Percentiles rank a stretch among this genome's conserved stretches.
Evolutionary conservation across 176 grass and related monocot genomes (phyloP).

Genomic region (Juncus effusus): DNA sequence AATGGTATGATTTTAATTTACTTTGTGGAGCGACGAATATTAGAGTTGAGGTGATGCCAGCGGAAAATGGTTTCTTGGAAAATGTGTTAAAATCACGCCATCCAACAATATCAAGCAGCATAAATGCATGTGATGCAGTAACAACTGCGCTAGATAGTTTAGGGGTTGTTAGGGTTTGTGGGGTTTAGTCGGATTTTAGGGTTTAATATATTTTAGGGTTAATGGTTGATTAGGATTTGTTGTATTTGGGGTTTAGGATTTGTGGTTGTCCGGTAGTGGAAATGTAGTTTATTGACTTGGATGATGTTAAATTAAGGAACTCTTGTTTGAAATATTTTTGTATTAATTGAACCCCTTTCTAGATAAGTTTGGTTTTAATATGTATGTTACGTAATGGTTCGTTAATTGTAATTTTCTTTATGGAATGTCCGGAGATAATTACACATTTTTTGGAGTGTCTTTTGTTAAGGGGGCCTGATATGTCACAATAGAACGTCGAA

Average conservation of each 20-base stretch:
- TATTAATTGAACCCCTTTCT: neutral
- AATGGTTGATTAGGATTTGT: conserved; percentile 21
- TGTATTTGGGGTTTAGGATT: conserved; percentile 5
- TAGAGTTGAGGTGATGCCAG: neutral
- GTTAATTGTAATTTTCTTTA: too few species aligned
- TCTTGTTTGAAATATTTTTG: conserved; percentile 14
- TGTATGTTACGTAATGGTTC: neutral
- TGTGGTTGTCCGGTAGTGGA: conserved; percentile 22
- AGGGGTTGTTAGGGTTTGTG: conserved; percentile 15
- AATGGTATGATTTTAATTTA: neutral
- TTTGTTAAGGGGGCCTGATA: too few species aligned
- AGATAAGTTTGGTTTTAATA: conserved; percentile 1
- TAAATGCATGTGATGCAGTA: conserved; percentile 86
- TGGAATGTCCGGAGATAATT: too few species aligned
- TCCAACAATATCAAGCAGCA: conserved; percentile 97
- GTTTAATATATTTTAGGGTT: conserved; percentile 11
- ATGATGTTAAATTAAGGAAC: conserved; percentile 21
- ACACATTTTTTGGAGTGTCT: too few species aligned
- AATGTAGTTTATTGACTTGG: conserved; percentile 5
- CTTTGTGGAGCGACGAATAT: too few species aligned
- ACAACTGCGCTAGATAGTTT: conserved; percentile 73
- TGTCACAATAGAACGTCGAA: too few species aligned
- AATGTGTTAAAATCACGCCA: conserved; percentile 90
- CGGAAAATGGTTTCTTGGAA: conserved; percentile 91
- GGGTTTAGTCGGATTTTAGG: too few species aligned